These are phyloP conservation scores for Chlorella sp. DNA, from an alignment of 139 green algal genomes.

Conservation along the genomic window DNA sequence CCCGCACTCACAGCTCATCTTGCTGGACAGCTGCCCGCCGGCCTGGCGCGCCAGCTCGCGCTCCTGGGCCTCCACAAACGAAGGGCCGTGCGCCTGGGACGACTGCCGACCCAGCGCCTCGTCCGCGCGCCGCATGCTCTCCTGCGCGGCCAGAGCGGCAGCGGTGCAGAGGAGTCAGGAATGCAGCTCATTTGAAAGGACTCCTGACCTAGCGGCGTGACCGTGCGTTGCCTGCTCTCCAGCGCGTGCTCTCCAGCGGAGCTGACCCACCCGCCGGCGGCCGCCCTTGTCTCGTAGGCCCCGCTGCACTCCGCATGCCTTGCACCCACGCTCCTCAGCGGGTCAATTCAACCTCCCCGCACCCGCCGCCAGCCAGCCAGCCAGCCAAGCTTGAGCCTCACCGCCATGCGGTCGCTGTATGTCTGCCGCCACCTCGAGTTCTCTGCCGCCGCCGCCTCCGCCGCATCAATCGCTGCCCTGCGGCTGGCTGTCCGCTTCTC, in stretches of 20 bases:
- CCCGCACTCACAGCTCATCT: conserved; percentile 24
- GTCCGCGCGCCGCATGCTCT: conserved; percentile 27
- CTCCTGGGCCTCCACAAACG: conserved; percentile 17
- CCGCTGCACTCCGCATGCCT: too few species aligned
- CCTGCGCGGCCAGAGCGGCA: too few species aligned
- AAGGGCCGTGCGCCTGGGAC: neutral
- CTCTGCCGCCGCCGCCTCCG: neutral
- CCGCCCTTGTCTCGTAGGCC: too few species aligned
- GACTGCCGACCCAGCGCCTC: neutral
- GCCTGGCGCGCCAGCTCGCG: conserved; percentile 4
- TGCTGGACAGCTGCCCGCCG: neutral
- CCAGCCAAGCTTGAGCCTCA: neutral
- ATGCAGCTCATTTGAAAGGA: neutral
- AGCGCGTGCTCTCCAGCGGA: neutral
- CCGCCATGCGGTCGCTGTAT: conserved; percentile 15
- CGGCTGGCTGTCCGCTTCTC: too few species aligned
- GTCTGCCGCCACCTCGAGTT: conserved; percentile 25
- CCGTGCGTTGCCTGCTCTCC: too few species aligned
- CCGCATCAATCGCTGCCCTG: neutral
- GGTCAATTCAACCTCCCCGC: too few species aligned
- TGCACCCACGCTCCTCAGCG: too few species aligned
- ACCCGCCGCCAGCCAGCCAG: too few species aligned
- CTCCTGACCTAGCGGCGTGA: too few species aligned
- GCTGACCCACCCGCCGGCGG: neutral
- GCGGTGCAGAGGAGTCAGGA: neutral